Evolutionary conservation across 352 stramenopile species (phyloP), one percentile per base, ranked within the genome.

Genomic region (Phytophthora brassicae): DNA sequence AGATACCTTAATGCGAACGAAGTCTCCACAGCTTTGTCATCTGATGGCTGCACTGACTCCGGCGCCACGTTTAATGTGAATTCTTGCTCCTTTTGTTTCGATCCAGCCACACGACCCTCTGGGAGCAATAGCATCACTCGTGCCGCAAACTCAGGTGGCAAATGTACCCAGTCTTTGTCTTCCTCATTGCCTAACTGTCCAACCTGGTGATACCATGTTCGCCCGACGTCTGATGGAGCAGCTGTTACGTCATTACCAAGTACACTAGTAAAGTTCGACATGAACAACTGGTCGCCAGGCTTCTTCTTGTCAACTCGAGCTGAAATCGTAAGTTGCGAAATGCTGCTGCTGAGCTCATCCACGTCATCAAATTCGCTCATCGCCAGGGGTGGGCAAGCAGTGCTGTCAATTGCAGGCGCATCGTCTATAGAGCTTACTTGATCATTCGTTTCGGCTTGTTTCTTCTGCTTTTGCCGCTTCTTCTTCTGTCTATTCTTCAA

Each of bases 401-500:
- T 71, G 43, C 55, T 75, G 26, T 72, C 58, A 49, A 58, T 58
- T 17, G 2, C 29, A 42, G 17, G 31, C 23, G 45, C 39, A 12
- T 23, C 55, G 11, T 61, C 52, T 17, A 52, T 43, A 17, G 53
- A 57, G 42, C 22, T 54, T 8, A 65, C 52, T 19, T 39, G 44
- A 24, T 56, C 52, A 16, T 13, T 42, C 44, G 36, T 20, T 31
- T 29, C 62, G 22, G 35, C 53, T 51, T 85, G 72, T 45, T 91
- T 94, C 38, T 76, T 79, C 55, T 87, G 75, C 57, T 98, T 98
- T 76, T 98, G 91, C 14, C 90, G 72, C 58, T 98, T 95, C 58
- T 96, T 96, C 74, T 98, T 98, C 12, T 98, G 78, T 67, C 93
- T 92, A 56, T 97, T 96, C 70, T 96, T 98, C 28, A 99, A 73